A percentile compares a stretch with the other conserved stretches of the same genome.
phyloP scores from a whole-genome alignment of 441 rosid genomes.

The Metrosideros polymorpha region DNA sequence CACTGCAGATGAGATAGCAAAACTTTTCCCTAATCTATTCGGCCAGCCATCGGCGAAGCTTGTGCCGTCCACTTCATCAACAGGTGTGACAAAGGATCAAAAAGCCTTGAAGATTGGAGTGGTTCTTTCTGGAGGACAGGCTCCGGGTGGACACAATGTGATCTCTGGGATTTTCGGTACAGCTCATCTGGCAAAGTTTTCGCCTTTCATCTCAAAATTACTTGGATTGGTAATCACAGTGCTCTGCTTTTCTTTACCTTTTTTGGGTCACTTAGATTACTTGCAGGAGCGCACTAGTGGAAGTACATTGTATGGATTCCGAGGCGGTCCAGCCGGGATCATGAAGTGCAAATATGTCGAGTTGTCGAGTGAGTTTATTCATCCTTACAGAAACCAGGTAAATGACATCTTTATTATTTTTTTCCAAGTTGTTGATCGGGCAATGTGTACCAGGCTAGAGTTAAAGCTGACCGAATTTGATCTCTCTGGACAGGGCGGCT shows the following conservation, averaged over 20 bases:
- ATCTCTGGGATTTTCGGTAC: slow-evolving; percentile 89
- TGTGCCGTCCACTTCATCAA: background rate
- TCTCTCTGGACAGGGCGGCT: slow-evolving; percentile 64
- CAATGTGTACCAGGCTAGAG: background rate
- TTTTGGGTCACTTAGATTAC: slow-evolving; percentile 43
- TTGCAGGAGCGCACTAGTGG: slow-evolving; percentile 76
- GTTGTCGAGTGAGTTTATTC: slow-evolving; percentile 56
- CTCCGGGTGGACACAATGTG: slow-evolving; percentile 99
- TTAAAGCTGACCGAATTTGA: background rate
- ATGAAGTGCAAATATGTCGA: slow-evolving; percentile 92
- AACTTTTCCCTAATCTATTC: background rate
- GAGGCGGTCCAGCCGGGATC: slow-evolving; percentile 98
- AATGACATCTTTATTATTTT: background rate
- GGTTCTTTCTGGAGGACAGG: slow-evolving; percentile 96
- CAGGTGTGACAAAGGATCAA: background rate
- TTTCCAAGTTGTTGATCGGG: background rate
- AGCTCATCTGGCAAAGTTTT: background rate
- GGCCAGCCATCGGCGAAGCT: background rate
- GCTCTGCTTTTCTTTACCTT: background rate
- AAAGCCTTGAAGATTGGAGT: slow-evolving; percentile 38
- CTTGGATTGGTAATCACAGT: background rate
- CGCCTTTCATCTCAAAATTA: background rate
- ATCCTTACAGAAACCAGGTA: slow-evolving; percentile 92
- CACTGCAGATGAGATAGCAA: background rate
- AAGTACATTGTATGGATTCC: slow-evolving; percentile 76